These are phyloP conservation scores for Arthrobotrys conoides DNA, from an alignment of 2,329 filamentous ascomycete species.

Conservation along the genomic window DNA sequence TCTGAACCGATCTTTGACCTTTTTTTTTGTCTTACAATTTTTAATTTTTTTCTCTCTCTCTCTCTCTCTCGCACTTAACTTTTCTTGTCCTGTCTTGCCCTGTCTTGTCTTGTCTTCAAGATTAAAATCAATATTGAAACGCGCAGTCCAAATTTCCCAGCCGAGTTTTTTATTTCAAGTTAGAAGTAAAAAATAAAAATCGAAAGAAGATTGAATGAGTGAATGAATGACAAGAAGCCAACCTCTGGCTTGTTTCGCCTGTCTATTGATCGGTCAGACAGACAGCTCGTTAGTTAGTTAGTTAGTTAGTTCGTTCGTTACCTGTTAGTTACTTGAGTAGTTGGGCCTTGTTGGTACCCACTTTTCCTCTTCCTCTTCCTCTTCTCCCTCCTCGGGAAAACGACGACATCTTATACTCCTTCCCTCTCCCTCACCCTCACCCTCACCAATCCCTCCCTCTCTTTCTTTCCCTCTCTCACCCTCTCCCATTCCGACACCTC, in stretches of 20 bases:
- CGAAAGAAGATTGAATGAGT: neutral
- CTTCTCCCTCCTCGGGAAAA: slow-evolving; percentile 29
- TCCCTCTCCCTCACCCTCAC: neutral
- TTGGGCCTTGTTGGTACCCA: slow-evolving; percentile 35
- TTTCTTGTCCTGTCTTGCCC: neutral
- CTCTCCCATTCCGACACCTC: neutral
- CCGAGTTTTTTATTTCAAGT: too few species aligned
- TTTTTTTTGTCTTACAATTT: slow-evolving; percentile 25
- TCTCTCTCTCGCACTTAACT: too few species aligned
- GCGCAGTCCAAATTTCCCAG: slow-evolving; percentile 45
- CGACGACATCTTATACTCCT: slow-evolving; percentile 22
- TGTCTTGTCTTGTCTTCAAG: neutral
- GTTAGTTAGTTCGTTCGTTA: too few species aligned
- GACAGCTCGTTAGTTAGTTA: too few species aligned
- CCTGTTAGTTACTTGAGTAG: neutral
- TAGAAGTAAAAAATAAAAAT: neutral
- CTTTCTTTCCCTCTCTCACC: slow-evolving; percentile 12
- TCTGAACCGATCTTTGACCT: neutral
- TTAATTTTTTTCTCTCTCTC: slow-evolving; percentile 14
- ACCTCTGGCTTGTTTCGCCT: too few species aligned
- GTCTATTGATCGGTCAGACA: neutral
- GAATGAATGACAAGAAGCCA: too few species aligned
- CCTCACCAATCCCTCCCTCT: slow-evolving; percentile 11
- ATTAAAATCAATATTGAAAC: too few species aligned
- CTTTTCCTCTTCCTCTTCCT: slow-evolving; percentile 40